These are phyloP conservation scores for Helminthosporium solani DNA, from an alignment of 2,329 filamentous ascomycete species.

Conservation along the genomic window DNA sequence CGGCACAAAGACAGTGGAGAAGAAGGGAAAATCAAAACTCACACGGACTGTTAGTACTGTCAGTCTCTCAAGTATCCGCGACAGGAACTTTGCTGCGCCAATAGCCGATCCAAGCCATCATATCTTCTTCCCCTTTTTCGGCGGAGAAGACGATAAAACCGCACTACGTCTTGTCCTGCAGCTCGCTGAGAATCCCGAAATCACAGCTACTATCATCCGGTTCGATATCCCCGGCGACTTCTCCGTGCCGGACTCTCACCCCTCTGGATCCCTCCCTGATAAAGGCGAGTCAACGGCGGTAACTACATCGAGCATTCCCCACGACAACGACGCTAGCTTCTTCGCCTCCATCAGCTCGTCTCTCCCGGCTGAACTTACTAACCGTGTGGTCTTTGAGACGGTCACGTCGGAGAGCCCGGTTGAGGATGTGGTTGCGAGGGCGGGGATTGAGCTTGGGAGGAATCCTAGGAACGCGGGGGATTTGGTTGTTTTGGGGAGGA, in stretches of 20 bases:
- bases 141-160: conserved; percentile 76
- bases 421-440: conserved; percentile 53
- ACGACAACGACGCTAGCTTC: conserved; percentile 54
- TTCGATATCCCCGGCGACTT: conserved; percentile 45
- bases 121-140: conserved; percentile 84
- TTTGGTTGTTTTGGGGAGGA: conserved; percentile 66
- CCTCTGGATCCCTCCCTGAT: conserved; percentile 9
- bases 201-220: conserved; percentile 75
- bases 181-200: conserved; percentile 73
- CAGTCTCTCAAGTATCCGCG: conserved; percentile 57
- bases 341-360: conserved; percentile 60
- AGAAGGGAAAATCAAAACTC: conserved; percentile 23
- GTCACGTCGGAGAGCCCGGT: conserved; percentile 40
- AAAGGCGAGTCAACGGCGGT: conserved; percentile 20
- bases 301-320: conserved; percentile 7
- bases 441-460: conserved; percentile 61
- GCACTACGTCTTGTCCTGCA: conserved; percentile 82
- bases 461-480: conserved; percentile 68
- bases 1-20: conserved; percentile 45
- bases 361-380: conserved; percentile 52
- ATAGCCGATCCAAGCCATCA: conserved; percentile 72
- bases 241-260: conserved; percentile 13
- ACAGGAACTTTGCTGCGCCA: conserved; percentile 56
- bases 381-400: conserved; percentile 61
- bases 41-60: conserved; percentile 33